phyloP scores from a whole-genome alignment of 1,284 basidiomycete genomes.

The Anthracocystis panici-leucophaei region DNA sequence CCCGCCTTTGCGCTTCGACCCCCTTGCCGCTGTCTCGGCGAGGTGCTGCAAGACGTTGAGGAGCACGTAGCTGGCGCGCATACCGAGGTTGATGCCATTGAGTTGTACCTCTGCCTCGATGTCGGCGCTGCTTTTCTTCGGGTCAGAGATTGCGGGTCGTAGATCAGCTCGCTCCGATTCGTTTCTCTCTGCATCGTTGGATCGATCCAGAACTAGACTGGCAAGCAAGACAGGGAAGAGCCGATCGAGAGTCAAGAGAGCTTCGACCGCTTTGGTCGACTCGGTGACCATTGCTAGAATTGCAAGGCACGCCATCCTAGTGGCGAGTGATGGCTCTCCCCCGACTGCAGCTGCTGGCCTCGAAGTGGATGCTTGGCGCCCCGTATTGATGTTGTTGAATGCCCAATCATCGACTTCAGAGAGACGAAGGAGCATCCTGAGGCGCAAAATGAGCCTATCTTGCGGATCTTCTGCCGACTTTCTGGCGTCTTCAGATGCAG shows the following conservation, averaged over 20 bases:
- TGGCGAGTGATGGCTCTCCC: constrained; percentile 34
- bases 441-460: constrained; percentile 23
- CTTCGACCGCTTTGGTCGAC: constrained; percentile 2
- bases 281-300: constrained; percentile 39
- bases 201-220: constrained; percentile 29
- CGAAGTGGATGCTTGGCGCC: neutral
- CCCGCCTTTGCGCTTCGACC: neutral
- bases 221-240: constrained; percentile 25
- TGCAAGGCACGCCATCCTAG: constrained; percentile 35
- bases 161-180: constrained; percentile 35
- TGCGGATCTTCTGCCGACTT: constrained; percentile 3
- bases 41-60: constrained; percentile 32
- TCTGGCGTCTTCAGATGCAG: neutral
- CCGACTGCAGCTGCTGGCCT: constrained; percentile 2
- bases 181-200: constrained; percentile 25
- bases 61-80: constrained; percentile 39
- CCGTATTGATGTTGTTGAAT: neutral
- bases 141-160: neutral
- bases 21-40: neutral
- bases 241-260: constrained; percentile 28
- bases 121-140: neutral
- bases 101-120: constrained; percentile 27
- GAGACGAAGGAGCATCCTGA: constrained; percentile 31
- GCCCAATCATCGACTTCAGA: constrained; percentile 43
- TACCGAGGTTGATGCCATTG: constrained; percentile 30